Conservation (phyloP, 345 rosid genomes). For the Microcos paniculata region DNA sequence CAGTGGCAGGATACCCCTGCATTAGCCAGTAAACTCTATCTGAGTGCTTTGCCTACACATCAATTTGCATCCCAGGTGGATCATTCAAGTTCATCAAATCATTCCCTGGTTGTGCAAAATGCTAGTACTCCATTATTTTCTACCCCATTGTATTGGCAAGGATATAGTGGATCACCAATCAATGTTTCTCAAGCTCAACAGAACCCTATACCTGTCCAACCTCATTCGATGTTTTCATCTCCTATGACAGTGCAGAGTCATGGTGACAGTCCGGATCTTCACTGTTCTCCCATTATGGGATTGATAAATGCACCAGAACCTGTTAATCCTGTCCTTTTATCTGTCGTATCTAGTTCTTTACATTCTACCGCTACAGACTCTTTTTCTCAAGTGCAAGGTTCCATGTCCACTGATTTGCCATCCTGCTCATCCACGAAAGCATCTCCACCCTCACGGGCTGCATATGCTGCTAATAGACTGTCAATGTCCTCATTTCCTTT, state of each 20-base stretch:
- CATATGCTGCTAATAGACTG: constrained; percentile 12
- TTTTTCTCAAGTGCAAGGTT: constrained; percentile 12
- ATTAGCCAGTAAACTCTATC: constrained; percentile 16
- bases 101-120: constrained; percentile 22
- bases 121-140: constrained; percentile 22
- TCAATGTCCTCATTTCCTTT: constrained; percentile 15
- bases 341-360: constrained; percentile 12
- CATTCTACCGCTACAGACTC: constrained; percentile 7
- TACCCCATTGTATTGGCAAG: constrained; percentile 21
- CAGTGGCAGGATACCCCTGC: constrained; percentile 32
- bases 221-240: constrained; percentile 17
- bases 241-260: constrained; percentile 22
- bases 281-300: constrained; percentile 20
- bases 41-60: constrained; percentile 17
- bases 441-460: constrained; percentile 12
- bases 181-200: constrained; percentile 16
- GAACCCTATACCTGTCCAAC: constrained; percentile 20
- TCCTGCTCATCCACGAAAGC: constrained; percentile 9
- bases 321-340: constrained; percentile 5
- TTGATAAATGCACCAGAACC: constrained; percentile 22
- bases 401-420: constrained; percentile 11
- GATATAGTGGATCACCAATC: constrained; percentile 15
- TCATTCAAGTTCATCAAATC: constrained; percentile 17
- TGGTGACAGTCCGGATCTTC: constrained; percentile 1
- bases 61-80: constrained; percentile 17